Evolutionary conservation across 257 asterid species (phyloP).

Genomic region (Scutellaria minor): DNA sequence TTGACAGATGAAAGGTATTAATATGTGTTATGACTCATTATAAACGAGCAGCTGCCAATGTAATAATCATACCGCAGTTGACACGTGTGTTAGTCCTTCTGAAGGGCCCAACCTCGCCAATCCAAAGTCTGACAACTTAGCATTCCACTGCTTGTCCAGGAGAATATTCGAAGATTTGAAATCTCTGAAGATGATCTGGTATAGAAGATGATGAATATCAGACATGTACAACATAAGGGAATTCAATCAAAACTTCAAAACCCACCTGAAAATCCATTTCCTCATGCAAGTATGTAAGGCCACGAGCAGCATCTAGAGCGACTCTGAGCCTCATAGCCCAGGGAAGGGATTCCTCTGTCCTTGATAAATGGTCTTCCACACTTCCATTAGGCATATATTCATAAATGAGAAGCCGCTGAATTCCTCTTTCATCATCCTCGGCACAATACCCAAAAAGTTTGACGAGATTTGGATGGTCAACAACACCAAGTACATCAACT

Average conservation of each 20-base stretch:
- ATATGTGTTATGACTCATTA: not conserved
- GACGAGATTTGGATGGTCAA: constrained; percentile 82
- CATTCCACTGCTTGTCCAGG: constrained; percentile 61
- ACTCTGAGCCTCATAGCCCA: constrained; percentile 82
- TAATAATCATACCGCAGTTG: constrained; percentile 50
- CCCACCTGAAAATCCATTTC: constrained; percentile 90
- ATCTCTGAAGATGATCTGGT: constrained; percentile 60
- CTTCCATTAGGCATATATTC: constrained; percentile 86
- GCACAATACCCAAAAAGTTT: constrained; percentile 86
- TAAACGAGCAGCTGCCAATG: not conserved
- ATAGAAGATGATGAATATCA: constrained; percentile 11
- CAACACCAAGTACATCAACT: constrained; percentile 83
- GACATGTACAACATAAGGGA: not conserved
- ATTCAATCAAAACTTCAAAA: not conserved
- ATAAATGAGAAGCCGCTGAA: constrained; percentile 76
- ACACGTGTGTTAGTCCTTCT: constrained; percentile 56
- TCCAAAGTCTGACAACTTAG: constrained; percentile 65
- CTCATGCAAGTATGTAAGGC: constrained; percentile 77
- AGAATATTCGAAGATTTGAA: constrained; percentile 65
- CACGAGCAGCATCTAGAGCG: constrained; percentile 86
- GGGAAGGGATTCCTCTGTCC: constrained; percentile 56
- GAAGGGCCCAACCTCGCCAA: constrained; percentile 63
- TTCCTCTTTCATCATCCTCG: constrained; percentile 89
- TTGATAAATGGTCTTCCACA: constrained; percentile 75
- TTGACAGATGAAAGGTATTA: not conserved